Conservation (phyloP, 2,329 filamentous ascomycete genomes). For the Colletotrichum plurivorum region DNA sequence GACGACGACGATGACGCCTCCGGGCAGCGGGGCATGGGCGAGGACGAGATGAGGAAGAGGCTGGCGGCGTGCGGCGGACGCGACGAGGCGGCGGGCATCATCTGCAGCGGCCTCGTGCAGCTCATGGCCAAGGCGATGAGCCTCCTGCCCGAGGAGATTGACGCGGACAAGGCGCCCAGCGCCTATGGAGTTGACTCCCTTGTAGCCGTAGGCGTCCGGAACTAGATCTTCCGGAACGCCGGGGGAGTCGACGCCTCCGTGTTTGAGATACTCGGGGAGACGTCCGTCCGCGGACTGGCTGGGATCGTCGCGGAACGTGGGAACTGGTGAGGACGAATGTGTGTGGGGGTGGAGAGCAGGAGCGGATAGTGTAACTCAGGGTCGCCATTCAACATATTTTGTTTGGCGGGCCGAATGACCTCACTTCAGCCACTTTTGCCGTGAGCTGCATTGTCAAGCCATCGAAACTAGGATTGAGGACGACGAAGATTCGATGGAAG, state of each 20-base stretch:
- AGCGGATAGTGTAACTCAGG: too few species aligned
- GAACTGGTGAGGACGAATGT: slow-evolving; percentile 5
- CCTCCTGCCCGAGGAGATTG: slow-evolving; percentile 60
- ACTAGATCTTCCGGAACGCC: slow-evolving; percentile 39
- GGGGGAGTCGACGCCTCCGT: slow-evolving; percentile 38
- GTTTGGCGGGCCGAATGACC: too few species aligned
- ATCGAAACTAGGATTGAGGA: too few species aligned
- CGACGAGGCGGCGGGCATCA: slow-evolving; percentile 50
- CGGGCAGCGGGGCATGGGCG: slow-evolving; percentile 11
- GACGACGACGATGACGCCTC: slow-evolving; percentile 9
- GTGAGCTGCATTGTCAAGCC: too few species aligned
- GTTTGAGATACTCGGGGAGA: slow-evolving; percentile 39
- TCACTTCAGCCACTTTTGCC: too few species aligned
- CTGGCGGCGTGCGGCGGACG: slow-evolving; percentile 49
- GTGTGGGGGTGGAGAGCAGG: too few species aligned
- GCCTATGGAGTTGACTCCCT: slow-evolving; percentile 68
- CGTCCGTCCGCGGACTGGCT: slow-evolving; percentile 25
- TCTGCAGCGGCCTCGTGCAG: slow-evolving; percentile 53
- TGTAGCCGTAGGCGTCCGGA: slow-evolving; percentile 57
- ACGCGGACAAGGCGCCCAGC: slow-evolving; percentile 55
- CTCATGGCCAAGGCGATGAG: slow-evolving; percentile 62
- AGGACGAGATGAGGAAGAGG: slow-evolving; percentile 47
- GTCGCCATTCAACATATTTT: too few species aligned
- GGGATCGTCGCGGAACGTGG: slow-evolving; percentile 22
- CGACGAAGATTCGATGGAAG: too few species aligned